A percentile compares a stretch with the other conserved stretches of the same genome.
phyloP scores from a whole-genome alignment of 257 asterid species.

The Nicotiana attenuata region DNA sequence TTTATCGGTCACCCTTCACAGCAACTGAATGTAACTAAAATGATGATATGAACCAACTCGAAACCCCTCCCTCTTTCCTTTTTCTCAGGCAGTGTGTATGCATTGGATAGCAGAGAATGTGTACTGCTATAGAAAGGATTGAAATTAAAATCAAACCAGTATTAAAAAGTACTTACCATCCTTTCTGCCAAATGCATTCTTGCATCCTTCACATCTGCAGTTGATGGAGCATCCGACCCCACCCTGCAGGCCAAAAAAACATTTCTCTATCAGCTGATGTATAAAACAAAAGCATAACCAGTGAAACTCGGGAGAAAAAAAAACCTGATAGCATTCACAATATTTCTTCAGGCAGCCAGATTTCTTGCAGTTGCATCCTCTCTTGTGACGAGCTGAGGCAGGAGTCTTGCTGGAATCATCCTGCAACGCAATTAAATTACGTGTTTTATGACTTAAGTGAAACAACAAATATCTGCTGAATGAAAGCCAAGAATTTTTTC shows the following conservation, averaged over 20 bases:
- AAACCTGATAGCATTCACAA: conserved; percentile 98
- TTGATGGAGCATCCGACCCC: conserved; percentile 94
- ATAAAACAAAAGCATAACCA: conserved; percentile 3
- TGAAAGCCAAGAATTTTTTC: neutral
- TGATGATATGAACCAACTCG: neutral
- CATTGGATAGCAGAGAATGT: neutral
- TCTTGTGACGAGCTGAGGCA: conserved; percentile 94
- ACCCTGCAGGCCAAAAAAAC: conserved; percentile 42
- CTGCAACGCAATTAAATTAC: conserved; percentile 24
- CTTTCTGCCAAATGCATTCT: conserved; percentile 82
- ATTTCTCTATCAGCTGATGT: conserved; percentile 25
- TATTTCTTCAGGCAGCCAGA: conserved; percentile 94
- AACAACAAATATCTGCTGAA: neutral
- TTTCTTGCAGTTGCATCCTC: conserved; percentile 99
- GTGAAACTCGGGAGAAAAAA: neutral
- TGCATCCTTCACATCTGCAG: conserved; percentile 97
- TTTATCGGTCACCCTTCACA: neutral
- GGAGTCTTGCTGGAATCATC: conserved; percentile 86
- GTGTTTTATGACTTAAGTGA: neutral
- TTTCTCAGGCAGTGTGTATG: neutral
- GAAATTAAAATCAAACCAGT: neutral
- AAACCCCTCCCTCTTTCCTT: neutral
- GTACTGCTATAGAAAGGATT: neutral
- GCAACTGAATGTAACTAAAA: neutral
- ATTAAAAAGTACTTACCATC: conserved; percentile 48